Conservation (phyloP, 2,329 filamentous ascomycete genomes). For the Microascus cirrosus region DNA sequence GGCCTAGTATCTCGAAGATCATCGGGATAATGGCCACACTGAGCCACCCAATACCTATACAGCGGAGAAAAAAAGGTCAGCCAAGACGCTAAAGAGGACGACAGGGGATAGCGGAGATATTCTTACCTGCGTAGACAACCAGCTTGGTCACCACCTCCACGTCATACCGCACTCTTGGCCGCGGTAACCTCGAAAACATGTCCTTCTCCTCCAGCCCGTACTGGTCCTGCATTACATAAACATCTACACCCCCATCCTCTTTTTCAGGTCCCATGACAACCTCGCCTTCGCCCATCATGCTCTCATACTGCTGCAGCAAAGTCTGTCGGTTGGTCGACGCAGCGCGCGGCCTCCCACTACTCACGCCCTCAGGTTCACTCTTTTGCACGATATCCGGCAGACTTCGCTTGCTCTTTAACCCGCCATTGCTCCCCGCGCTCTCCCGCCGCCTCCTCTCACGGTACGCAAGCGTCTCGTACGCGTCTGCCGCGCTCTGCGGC, state of each 20-base stretch:
- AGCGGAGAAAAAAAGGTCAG: conserved; percentile 8
- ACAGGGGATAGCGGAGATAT: conserved; percentile 6
- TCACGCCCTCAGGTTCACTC: background rate
- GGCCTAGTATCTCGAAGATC: conserved; percentile 52
- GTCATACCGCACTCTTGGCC: conserved; percentile 86
- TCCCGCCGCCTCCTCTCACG: conserved; percentile 54
- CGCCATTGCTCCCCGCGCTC: conserved; percentile 41
- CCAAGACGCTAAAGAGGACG: background rate
- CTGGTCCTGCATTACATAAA: conserved; percentile 25
- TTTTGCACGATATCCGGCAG: background rate
- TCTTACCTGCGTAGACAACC: conserved; percentile 80
- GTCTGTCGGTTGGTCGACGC: background rate
- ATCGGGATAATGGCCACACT: conserved; percentile 66
- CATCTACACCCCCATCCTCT: background rate
- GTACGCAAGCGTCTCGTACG: conserved; percentile 89
- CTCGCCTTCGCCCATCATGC: conserved; percentile 61
- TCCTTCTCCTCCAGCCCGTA: conserved; percentile 57
- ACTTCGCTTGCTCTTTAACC: conserved; percentile 26
- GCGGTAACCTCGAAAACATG: conserved; percentile 74
- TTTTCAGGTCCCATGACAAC: conserved; percentile 23
- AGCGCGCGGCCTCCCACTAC: background rate
- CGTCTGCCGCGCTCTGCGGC: conserved; percentile 91
- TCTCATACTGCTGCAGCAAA: conserved; percentile 52
- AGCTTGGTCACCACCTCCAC: conserved; percentile 98
- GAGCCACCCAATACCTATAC: conserved; percentile 67